These are phyloP conservation scores for Madurella fahalii DNA, from an alignment of 2,329 filamentous ascomycete species.

Conservation along the genomic window DNA sequence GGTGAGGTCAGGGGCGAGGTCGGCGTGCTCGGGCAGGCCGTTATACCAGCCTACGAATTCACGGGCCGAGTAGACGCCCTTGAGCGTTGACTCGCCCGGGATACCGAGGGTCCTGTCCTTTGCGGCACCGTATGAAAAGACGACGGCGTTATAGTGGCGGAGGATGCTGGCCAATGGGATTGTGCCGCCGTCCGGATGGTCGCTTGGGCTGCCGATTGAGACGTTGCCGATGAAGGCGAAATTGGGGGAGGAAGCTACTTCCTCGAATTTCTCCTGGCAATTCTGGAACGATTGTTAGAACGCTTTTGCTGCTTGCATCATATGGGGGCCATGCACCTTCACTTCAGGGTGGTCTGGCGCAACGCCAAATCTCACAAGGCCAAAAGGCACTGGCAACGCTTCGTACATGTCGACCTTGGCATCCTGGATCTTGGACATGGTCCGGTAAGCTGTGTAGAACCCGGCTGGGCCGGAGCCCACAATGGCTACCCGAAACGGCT, in stretches of 20 bases:
- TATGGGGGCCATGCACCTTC: slow-evolving; percentile 58
- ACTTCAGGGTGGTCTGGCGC: slow-evolving; percentile 99
- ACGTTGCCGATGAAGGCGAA: slow-evolving; percentile 94
- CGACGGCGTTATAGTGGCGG: slow-evolving; percentile 83
- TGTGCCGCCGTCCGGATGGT: slow-evolving; percentile 40
- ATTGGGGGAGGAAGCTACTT: slow-evolving; percentile 74
- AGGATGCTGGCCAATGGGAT: slow-evolving; percentile 66
- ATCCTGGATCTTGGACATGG: slow-evolving; percentile 70
- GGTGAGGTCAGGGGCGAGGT: slow-evolving; percentile 68
- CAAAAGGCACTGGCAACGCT: slow-evolving; percentile 85
- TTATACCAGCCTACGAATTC: slow-evolving; percentile 99
- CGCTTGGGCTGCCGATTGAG: slow-evolving; percentile 58
- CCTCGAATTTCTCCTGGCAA: slow-evolving; percentile 88
- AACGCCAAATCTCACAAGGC: slow-evolving; percentile 87
- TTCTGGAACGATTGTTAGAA: slow-evolving; percentile 53
- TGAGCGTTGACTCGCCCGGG: slow-evolving; percentile 68
- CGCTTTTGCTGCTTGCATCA: no score
- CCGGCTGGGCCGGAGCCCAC: slow-evolving; percentile 93
- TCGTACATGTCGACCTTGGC: slow-evolving; percentile 94
- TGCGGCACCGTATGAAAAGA: slow-evolving; percentile 90
- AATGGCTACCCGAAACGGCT: slow-evolving; percentile 74
- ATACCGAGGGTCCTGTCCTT: slow-evolving; percentile 76
- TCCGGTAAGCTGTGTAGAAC: slow-evolving; percentile 86
- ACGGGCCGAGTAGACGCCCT: slow-evolving; percentile 79
- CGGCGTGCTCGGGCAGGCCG: slow-evolving; percentile 76